Evolutionary conservation across 371 early-diverging fungal genomes (phyloP).

Genomic region (Mucor mucedo): DNA sequence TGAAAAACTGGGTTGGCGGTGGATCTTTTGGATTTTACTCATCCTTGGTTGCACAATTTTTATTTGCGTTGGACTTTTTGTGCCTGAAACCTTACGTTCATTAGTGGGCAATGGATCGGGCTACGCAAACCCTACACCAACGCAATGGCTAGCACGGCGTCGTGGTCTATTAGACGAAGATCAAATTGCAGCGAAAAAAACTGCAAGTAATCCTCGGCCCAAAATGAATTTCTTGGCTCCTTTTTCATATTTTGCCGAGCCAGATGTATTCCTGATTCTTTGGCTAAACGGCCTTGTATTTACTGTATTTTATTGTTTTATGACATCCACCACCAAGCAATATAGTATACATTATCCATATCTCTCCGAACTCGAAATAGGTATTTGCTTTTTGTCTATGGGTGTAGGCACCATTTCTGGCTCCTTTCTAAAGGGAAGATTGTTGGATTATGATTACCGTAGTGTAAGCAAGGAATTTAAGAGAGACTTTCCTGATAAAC

Average conservation of each 20-base stretch:
- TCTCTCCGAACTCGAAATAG: slow-evolving; percentile 34
- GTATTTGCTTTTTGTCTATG: slow-evolving; percentile 39
- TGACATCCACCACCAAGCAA: slow-evolving; percentile 34
- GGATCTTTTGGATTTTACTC: slow-evolving; percentile 44
- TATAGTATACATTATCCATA: slow-evolving; percentile 26
- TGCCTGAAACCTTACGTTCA: slow-evolving; percentile 52
- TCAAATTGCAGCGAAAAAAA: too few species aligned
- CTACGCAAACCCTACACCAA: slow-evolving; percentile 48
- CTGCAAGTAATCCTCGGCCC: too few species aligned
- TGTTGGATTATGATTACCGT: slow-evolving; percentile 24
- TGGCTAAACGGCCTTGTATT: slow-evolving; percentile 24
- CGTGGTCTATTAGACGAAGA: background rate
- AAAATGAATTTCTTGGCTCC: slow-evolving; percentile 19
- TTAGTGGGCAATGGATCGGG: slow-evolving; percentile 54
- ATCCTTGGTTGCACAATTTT: slow-evolving; percentile 24
- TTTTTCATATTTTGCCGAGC: slow-evolving; percentile 26
- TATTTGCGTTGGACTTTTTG: slow-evolving; percentile 25
- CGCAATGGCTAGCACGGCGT: slow-evolving; percentile 13
- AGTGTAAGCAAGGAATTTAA: too few species aligned
- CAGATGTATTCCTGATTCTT: slow-evolving; percentile 17
- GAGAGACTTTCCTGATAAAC: slow-evolving; percentile 33
- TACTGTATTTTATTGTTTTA: slow-evolving; percentile 22
- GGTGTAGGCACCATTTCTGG: slow-evolving; percentile 42
- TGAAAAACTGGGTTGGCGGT: slow-evolving; percentile 25
- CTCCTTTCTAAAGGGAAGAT: slow-evolving; percentile 28